These are phyloP conservation scores for Cercospora janseana DNA, from an alignment of 2,329 filamentous ascomycete species.

Conservation along the genomic window DNA sequence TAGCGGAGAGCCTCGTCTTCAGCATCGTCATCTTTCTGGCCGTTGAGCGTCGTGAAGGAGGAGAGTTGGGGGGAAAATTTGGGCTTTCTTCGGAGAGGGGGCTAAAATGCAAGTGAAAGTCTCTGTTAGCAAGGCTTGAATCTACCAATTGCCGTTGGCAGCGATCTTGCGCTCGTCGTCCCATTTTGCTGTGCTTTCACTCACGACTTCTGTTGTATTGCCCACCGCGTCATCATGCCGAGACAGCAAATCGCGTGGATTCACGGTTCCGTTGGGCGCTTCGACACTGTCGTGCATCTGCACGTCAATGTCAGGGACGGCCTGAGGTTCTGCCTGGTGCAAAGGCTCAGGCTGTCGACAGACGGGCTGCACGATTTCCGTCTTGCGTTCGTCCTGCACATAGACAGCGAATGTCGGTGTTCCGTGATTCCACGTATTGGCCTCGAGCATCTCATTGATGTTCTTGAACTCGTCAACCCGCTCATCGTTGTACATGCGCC, in stretches of 20 bases:
- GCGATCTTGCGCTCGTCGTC: not conserved
- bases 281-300: slow-evolving; percentile 2
- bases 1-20: no score
- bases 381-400: slow-evolving; percentile 65
- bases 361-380: slow-evolving; percentile 53
- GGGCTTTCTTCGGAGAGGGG: no score
- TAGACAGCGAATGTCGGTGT: slow-evolving; percentile 85
- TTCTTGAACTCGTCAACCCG: slow-evolving; percentile 64
- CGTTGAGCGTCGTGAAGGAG: no score
- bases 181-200: not conserved
- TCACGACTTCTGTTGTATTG: no score
- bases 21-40: no score
- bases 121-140: no score
- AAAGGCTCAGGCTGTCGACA: slow-evolving; percentile 34
- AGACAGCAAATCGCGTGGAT: not conserved
- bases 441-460: slow-evolving; percentile 63
- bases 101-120: no score
- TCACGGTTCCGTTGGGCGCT: not conserved
- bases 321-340: slow-evolving; percentile 7
- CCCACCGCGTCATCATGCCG: not conserved
- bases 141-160: not conserved
- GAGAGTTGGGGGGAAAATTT: no score
- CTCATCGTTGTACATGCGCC: slow-evolving; percentile 94
- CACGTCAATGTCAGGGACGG: not conserved
- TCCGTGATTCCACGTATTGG: slow-evolving; percentile 61